Conservation (phyloP, 345 rosid species). For the Sisymbrium irio region DNA sequence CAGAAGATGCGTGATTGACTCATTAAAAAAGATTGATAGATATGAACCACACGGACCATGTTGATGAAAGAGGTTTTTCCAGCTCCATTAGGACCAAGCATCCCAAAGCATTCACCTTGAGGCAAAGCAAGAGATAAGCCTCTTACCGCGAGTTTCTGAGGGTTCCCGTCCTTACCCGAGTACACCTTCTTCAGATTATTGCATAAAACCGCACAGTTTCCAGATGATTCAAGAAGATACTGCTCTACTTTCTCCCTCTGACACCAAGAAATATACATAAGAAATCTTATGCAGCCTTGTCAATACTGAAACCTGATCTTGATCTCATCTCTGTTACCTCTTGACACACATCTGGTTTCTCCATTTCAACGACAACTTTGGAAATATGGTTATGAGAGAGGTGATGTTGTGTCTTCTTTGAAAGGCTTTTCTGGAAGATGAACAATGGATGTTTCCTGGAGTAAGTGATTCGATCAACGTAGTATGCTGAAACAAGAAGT, state of each 20-base stretch:
- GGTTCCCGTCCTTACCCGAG: conserved; percentile 84
- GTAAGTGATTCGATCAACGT: conserved; percentile 61
- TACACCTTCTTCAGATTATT: conserved; percentile 74
- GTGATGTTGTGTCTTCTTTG: conserved; percentile 37
- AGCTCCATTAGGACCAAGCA: conserved; percentile 99
- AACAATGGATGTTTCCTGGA: conserved; percentile 59
- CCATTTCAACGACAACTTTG: conserved; percentile 69
- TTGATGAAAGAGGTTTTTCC: conserved; percentile 94
- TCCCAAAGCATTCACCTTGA: conserved; percentile 91
- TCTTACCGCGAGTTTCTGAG: conserved; percentile 76
- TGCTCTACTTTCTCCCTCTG: conserved; percentile 89
- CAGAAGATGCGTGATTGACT: not conserved
- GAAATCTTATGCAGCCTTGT: conserved; percentile 3
- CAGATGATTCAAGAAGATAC: conserved; percentile 51
- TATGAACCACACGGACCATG: conserved; percentile 47
- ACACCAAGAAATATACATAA: not conserved
- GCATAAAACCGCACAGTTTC: conserved; percentile 57
- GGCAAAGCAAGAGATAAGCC: conserved; percentile 90
- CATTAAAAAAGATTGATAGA: not conserved
- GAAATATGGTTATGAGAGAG: conserved; percentile 52
- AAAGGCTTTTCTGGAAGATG: conserved; percentile 46
- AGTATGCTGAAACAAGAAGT: conserved; percentile 61
- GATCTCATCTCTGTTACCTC: conserved; percentile 53
- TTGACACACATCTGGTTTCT: conserved; percentile 75
- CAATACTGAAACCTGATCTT: not conserved